Conservation (phyloP, 257 asterid species). For the Penstemon barbatus region DNA sequence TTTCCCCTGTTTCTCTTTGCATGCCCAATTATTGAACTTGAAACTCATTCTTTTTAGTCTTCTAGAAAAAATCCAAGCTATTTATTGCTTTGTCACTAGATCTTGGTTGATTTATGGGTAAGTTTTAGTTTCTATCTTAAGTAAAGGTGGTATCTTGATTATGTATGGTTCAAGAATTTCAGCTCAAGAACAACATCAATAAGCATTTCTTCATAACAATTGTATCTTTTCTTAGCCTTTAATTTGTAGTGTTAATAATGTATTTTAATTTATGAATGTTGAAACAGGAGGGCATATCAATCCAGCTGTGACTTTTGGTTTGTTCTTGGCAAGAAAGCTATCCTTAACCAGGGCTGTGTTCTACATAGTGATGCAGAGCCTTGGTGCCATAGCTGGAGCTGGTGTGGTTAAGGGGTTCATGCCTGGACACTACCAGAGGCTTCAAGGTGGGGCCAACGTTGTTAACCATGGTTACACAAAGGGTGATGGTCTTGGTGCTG, state of each 20-base stretch:
- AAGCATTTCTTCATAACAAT: too few relatives aligned
- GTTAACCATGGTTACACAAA: conserved; percentile 46
- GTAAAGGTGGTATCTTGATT: too few relatives aligned
- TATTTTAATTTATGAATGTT: neutral
- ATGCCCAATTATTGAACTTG: too few relatives aligned
- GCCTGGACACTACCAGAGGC: conserved; percentile 33
- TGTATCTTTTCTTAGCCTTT: too few relatives aligned
- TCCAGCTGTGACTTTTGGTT: conserved; percentile 59
- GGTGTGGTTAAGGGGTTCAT: conserved; percentile 53
- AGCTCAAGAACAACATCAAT: too few relatives aligned
- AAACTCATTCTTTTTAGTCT: neutral
- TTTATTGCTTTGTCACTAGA: too few relatives aligned
- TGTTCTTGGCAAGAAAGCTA: conserved; percentile 54
- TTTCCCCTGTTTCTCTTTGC: too few relatives aligned
- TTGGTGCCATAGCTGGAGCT: conserved; percentile 56
- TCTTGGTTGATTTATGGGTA: too few relatives aligned
- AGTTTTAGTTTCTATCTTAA: too few relatives aligned
- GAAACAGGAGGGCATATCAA: conserved; percentile 57
- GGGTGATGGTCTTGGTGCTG: conserved; percentile 56
- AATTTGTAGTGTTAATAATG: too few relatives aligned
- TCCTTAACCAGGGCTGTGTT: conserved; percentile 49
- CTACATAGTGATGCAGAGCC: conserved; percentile 58
- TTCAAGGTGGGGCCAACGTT: conserved; percentile 43
- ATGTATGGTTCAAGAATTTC: too few relatives aligned
- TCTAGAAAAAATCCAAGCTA: neutral